Evolutionary conservation across 2,329 filamentous ascomycete species (phyloP), one percentile per base, ranked within the genome.

Genomic region (Aspergillus flavus): DNA sequence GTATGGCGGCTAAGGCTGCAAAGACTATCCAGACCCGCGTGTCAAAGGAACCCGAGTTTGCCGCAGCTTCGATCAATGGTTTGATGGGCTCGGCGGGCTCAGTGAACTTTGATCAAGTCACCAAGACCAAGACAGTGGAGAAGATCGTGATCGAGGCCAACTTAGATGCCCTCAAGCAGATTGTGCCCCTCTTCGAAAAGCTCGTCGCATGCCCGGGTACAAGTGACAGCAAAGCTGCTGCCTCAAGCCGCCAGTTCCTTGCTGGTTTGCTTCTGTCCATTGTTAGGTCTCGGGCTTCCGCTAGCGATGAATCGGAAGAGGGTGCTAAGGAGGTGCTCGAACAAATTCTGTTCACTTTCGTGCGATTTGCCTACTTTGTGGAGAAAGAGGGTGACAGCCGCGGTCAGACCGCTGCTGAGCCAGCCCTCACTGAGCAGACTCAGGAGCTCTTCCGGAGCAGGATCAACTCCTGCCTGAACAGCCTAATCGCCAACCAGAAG

Each of bases 121-220:
- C 94, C 0, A 95, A 91, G 75, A 91, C 90, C 2, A 96, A 94
- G 78, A 94, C 92, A 0, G 81, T 97, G 1, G 92, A 96, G 69
- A 89, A 86, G 66, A 82, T 95, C 2, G 78, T 96, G 5, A 83
- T 87, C 58, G 84, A 85, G 50, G 85, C 87, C 10, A 85, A 86
- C 63, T 70, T 78, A n/a, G 74, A 80, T 30, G 78, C 80, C 10
- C 68, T 87, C 28, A 78, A 82, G 4, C 76, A 84, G 23, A 86
- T 89, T 39, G 82, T 89, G 26, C 82, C 86, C 9, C 75, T 85
- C 12, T 76, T 87, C 39, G 78, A 80, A 52, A 72, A 76, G 7
- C 71, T 84, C 19, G 79, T 87, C 50, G 75, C 80, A 6, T 75
- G 76, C 7, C 83, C 84, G 1, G 81, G 79, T 12, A 75, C 76